Conservation (phyloP, 2,329 filamentous ascomycete species). For the Alternaria gaisen region DNA sequence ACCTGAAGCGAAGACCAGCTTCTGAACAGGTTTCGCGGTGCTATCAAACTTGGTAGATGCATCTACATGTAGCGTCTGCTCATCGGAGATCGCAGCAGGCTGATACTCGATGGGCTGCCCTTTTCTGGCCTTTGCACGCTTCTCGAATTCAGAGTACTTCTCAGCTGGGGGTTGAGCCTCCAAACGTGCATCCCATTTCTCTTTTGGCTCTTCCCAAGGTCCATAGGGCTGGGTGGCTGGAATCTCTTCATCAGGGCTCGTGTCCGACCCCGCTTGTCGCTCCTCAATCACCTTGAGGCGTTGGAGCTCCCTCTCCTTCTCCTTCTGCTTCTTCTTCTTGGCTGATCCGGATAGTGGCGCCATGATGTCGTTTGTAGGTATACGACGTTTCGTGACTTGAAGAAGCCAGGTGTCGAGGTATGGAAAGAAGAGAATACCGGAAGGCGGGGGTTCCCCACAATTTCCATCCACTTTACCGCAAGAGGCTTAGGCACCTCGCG, state of each 20-base stretch:
- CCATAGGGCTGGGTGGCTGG: slow-evolving; percentile 2
- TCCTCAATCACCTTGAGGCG: slow-evolving; percentile 8
- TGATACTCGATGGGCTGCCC: slow-evolving; percentile 2
- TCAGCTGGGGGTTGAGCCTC: slow-evolving; percentile 1
- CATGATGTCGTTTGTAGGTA: not conserved
- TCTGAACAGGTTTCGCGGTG: slow-evolving; percentile 8
- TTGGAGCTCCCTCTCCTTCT: slow-evolving; percentile 7
- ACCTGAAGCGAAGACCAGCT: slow-evolving; percentile 1
- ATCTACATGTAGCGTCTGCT: slow-evolving; percentile 7
- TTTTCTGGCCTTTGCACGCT: slow-evolving; percentile 7
- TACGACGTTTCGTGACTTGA: not conserved
- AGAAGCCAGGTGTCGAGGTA: slow-evolving; percentile 1
- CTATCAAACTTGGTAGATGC: slow-evolving; percentile 9
- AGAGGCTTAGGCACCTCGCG: not conserved
- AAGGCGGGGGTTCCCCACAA: slow-evolving; percentile 4
- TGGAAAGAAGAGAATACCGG: not conserved
- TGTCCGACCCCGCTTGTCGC: slow-evolving; percentile 5
- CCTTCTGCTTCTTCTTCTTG: slow-evolving; percentile 8
- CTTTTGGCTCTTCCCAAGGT: slow-evolving; percentile 4
- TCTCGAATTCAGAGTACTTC: not conserved
- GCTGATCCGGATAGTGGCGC: not conserved
- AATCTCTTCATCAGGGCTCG: slow-evolving; percentile 5
- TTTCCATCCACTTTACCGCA: not conserved
- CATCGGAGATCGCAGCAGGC: not conserved
- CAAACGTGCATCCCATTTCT: slow-evolving; percentile 5